Evolutionary conservation across 441 rosid genomes (phyloP).

Genomic region (Erodium trifolium): DNA sequence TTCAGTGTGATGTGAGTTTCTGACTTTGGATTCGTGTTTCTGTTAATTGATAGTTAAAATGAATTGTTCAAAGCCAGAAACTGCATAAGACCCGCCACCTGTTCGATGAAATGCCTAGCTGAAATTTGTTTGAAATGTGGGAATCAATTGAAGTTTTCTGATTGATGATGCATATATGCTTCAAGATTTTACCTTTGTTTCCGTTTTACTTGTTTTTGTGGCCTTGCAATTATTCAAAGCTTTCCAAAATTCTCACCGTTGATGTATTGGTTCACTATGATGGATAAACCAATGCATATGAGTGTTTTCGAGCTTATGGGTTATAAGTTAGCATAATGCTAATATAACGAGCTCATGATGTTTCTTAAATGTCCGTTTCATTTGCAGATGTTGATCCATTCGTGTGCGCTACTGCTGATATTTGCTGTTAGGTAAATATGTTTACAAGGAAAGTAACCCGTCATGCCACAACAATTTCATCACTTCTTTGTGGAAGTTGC

Average conservation of each 20-base stretch:
- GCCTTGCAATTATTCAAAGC: background rate
- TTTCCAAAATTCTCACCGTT: background rate
- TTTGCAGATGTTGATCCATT: background rate
- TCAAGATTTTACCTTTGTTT: background rate
- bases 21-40: no score
- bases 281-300: background rate
- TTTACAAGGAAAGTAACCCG: conserved; percentile 27
- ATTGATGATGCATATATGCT: background rate
- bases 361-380: background rate
- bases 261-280: no score
- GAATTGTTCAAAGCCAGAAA: background rate
- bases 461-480: background rate
- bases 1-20: no score
- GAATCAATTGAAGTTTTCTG: background rate
- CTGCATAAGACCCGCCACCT: background rate
- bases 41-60: no score
- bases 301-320: background rate
- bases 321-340: background rate
- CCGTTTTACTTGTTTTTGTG: background rate
- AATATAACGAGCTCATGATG: background rate
- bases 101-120: background rate
- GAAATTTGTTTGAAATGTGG: background rate
- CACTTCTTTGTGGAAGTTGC: conserved; percentile 11
- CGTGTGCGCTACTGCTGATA: background rate
- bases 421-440: background rate